Conservation (phyloP, 176 grass and related monocot species). For the Dactylis glomerata region DNA sequence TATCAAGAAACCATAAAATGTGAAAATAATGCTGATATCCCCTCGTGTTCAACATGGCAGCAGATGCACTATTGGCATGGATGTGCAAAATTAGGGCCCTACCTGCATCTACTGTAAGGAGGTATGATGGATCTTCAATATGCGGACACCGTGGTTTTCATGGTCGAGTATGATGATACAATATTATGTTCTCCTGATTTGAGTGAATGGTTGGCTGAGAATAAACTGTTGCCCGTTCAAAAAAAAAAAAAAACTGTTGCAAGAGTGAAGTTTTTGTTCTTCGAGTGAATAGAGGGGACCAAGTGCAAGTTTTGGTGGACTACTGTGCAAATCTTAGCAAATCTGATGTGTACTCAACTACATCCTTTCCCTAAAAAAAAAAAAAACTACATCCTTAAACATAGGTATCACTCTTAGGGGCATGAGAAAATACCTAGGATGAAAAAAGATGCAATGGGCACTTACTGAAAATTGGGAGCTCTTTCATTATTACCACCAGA, state of each 20-base stretch:
- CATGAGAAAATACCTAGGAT: neutral
- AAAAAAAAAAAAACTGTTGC: no score
- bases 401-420: neutral
- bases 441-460: neutral
- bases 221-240: no score
- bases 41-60: neutral
- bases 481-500: neutral
- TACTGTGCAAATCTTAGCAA: neutral
- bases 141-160: no score
- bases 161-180: no score
- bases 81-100: neutral
- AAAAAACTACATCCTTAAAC: neutral
- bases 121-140: no score
- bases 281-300: no score
- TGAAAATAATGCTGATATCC: neutral
- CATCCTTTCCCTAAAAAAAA: no score
- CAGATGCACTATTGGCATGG: neutral
- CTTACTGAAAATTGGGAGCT: neutral
- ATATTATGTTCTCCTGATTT: no score
- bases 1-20: neutral
- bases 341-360: neutral
- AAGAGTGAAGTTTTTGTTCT: no score
- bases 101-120: no score
- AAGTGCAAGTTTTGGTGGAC: neutral
- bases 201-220: no score